Base-by-base conservation (phyloP, 2,329 filamentous ascomycete genomes). In the Fusarium nanum region DNA sequence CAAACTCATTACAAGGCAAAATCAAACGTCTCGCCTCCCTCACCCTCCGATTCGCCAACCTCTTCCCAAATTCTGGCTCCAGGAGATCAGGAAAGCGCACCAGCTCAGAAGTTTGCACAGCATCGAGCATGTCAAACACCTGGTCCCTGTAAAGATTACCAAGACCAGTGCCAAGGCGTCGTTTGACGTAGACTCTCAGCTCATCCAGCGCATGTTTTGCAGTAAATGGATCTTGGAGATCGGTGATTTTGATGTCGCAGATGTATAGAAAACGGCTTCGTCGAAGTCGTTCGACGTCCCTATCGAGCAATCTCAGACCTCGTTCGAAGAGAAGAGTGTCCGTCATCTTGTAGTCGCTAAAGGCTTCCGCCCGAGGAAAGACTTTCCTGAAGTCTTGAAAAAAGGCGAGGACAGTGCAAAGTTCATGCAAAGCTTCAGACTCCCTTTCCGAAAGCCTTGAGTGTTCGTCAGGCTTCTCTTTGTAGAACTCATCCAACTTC, bases 151-250 rank as follows among this genome's bases (percentile, higher is more conserved):
- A 52, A 10, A 52, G 18, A 11, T 10, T 7, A 3, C 20, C 30
- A 13, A 52, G 13, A 7, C 18, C 16, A 13, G 48, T 52, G 14
- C 48, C 23, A 6, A 7, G 25, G 8, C 20, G 25, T 11, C 9
- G 32, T 12, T 16, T 41, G 22, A 20, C 32, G 11, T 20, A 14
- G 6, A 9, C 6, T 3, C 18, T 23, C 3, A 52, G 12, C 11
- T n/a, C 8, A 7, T 6, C 48, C 13, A 52, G 6, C 13, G 10
- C 16, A 18, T 3, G n/a, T 20, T 5, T 6, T 6, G 8, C 27
- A 2, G 12, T 18, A 0, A 7, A 8, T 9, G 30, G 12, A 7
- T 25, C 3, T 9, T n/a, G 2, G n/a, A 34, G 47, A 9, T 25
- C 16, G 10, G 14, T 18, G 11, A 50, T 30, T 3, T 34, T 34